Evolutionary conservation across 768 basidiomycete species (phyloP).

Genomic region (Auricularia auricula-judae): DNA sequence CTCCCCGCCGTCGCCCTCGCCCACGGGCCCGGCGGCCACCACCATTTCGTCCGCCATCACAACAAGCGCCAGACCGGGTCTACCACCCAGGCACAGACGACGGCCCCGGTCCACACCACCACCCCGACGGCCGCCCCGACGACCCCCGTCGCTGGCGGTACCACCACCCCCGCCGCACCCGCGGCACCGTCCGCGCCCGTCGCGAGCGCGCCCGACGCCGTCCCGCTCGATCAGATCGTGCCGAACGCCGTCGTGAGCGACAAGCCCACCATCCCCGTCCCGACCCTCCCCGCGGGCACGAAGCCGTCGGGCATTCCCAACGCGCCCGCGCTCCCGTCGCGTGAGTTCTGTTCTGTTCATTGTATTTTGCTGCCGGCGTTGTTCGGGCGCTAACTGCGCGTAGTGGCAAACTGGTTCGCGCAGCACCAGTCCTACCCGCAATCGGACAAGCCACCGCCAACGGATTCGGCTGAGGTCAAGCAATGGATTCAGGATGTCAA

Average conservation of each 20-base stretch:
- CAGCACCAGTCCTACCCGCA: neutral
- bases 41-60: neutral
- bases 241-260: neutral
- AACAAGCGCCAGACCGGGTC: neutral
- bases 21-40: neutral
- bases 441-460: conserved; percentile 4
- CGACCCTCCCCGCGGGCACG: neutral
- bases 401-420: neutral
- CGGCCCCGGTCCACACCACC: neutral
- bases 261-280: neutral
- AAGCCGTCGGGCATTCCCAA: neutral
- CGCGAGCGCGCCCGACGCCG: neutral
- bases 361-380: neutral
- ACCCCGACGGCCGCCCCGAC: neutral
- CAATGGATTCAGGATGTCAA: conserved; percentile 28
- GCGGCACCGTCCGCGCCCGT: neutral
- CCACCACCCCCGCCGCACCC: neutral
- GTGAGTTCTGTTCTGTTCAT: neutral
- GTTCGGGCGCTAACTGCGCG: neutral
- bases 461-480: conserved; percentile 1
- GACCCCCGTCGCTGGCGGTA: neutral
- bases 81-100: neutral
- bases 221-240: neutral
- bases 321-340: neutral
- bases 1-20: neutral